Evolutionary conservation across 2,329 filamentous ascomycete species (phyloP), one percentile per base, ranked within the genome.

Genomic region (Rhynchosporium secalis): DNA sequence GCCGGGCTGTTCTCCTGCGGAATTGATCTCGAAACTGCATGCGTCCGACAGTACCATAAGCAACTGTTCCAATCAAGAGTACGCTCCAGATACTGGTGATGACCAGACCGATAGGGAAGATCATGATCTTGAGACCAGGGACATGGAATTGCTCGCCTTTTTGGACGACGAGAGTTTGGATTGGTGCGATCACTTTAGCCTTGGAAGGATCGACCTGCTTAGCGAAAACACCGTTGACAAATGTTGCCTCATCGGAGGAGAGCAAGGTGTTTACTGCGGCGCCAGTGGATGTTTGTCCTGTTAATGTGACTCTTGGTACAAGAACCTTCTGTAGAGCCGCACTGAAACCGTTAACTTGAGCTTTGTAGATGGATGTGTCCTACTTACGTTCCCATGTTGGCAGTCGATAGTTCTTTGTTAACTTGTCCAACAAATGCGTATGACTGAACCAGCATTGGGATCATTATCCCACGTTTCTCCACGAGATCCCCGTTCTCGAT

Each of bases 341-440:
- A 51, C 73, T 74, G 47, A 13, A 56, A n/a, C 36, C 15, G 40
- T 69, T n/a, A 64, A 80, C 75, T 84, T 88, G 66, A 6, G 15
- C n/a, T 4, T 54, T 15, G 13, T 20, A 26, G 2, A 15, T 7
- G 36, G 4, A 5, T 40, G 4, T 6, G n/a, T 6, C n/a, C 20
- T 54, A 75, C 87, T 77, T 80, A 90, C 88, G 83, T 82, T 64
- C 81, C 82, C 79, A 88, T 83, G 36, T 80, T 78, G 0, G 78
- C 72, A 2, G 76, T 72, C 79, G 90, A 80, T 52, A 82, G 72
- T 58, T 80, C 76, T 59, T 78, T 70, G 73, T 89, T 86, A 71
- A 92, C 86, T 75, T 87, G 82, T 15, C 89, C 89, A 38, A 90
- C 80, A 69, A 91, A 89, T 73, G 85, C 79, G 70, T 89, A 89